Base-by-base conservation (phyloP, 805 yeast species). In the Blastobotrys chiropterorum region DNA sequence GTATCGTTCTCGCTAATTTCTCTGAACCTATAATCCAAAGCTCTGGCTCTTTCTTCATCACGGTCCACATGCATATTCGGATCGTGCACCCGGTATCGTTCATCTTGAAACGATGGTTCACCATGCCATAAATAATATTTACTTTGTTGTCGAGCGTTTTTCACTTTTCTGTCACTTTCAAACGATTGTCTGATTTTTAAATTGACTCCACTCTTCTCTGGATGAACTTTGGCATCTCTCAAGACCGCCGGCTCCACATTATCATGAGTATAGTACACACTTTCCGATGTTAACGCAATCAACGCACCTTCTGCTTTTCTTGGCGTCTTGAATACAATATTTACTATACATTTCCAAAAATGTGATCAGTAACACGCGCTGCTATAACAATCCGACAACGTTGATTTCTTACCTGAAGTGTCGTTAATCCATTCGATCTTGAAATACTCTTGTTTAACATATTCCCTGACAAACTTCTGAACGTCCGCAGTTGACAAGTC, bases 71-170 rank as follows among this genome's bases (percentile, higher is more conserved):
- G 14, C 54, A 54, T 38, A 7, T 40, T 54, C 48, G 19, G 58
- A 51, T 38, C 51, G 44, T 38, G 51, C 44, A 20, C 47, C 49
- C 43, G 38, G 34, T 54, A 38, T 53, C 64, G 58, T 50, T 64
- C 56, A 47, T 47, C 62, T 22, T 52, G 53, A 22, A 60, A 53
- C 13, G 80, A 79, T 2, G 90, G 92, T 62, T 82, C 90, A 2
- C 92, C 92, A 57, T 85, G 83, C 15, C 81, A 62, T 52, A 82
- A 69, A 67, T 85, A 85, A 66, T 83, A 85, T 40, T 86, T 66
- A 17, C 87, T 82, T 50, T 75, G 75, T 13, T 72, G 77, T 19
- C 78, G 70, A 7, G 89, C 82, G 54, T 80, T 79, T 50, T 72
- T 72, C 14, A 75, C 76, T 58, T 85, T 85, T 45, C 71, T 70